A percentile compares a stretch with the other conserved stretches of the same genome.
Conservation (phyloP, 2,329 filamentous ascomycete genomes). For the Phyllosticta citribraziliensis region DNA sequence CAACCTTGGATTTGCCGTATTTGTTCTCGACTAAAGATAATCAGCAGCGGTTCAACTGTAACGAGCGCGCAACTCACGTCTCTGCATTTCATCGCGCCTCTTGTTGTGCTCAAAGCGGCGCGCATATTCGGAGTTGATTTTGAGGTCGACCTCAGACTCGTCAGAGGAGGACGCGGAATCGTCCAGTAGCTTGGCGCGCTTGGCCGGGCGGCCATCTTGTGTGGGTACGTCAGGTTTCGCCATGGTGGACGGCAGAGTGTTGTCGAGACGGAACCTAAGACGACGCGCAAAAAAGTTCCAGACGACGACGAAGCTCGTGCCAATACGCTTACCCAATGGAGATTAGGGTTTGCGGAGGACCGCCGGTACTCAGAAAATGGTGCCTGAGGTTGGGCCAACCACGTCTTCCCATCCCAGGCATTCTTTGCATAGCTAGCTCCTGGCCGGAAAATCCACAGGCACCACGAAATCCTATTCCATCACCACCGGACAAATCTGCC, state of each 20-base stretch:
- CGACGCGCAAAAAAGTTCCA: constrained; percentile 6
- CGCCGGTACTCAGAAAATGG: neutral
- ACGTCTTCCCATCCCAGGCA: neutral
- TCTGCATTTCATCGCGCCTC: constrained; percentile 78
- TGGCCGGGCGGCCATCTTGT: constrained; percentile 18
- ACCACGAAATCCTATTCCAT: neutral
- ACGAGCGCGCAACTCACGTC: constrained; percentile 39
- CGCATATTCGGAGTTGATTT: constrained; percentile 86
- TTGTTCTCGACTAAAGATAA: constrained; percentile 70
- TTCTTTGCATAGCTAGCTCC: neutral
- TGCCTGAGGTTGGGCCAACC: neutral
- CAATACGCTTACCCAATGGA: neutral
- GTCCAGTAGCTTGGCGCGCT: constrained; percentile 25
- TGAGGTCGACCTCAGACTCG: constrained; percentile 39
- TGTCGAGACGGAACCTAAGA: neutral
- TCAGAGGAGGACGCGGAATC: constrained; percentile 21
- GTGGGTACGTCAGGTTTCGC: neutral
- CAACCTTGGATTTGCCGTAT: constrained; percentile 46
- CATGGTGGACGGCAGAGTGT: constrained; percentile 2
- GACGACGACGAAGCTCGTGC: neutral
- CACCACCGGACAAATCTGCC: neutral
- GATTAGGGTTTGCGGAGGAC: neutral
- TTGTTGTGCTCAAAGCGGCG: constrained; percentile 92
- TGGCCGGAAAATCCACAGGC: neutral
- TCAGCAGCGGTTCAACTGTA: constrained; percentile 15